Evolutionary conservation across 495 filamentous ascomycete species (phyloP).

Genomic region (Hypoxylon fuscum): DNA sequence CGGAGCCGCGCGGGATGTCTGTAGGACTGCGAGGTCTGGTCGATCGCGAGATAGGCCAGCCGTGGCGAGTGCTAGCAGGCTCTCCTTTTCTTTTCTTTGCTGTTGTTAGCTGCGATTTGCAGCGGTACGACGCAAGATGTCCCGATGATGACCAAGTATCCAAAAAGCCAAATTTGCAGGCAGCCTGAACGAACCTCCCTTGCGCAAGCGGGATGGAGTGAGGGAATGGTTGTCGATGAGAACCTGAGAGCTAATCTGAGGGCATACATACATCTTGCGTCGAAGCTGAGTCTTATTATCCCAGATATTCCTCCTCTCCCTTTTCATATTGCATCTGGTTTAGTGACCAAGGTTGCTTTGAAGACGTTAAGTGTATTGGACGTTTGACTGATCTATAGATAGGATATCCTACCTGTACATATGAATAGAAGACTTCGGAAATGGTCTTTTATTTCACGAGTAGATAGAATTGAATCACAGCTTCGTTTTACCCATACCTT

Average conservation of each 20-base stretch:
- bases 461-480: too few relatives aligned
- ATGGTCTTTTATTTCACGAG: too few relatives aligned
- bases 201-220: conserved; percentile 22
- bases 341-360: too few relatives aligned
- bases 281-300: not conserved
- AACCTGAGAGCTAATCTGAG: conserved; percentile 73
- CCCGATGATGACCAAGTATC: conserved; percentile 67
- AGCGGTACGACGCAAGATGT: conserved; percentile 40
- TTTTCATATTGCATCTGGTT: not conserved
- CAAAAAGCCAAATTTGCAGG: conserved; percentile 73
- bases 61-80: conserved; percentile 14
- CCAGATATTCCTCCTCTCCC: not conserved
- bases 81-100: conserved; percentile 26
- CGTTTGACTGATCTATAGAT: too few relatives aligned
- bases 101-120: conserved; percentile 22
- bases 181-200: conserved; percentile 48
- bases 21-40: conserved; percentile 17
- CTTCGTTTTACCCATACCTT: too few relatives aligned
- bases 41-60: conserved; percentile 7
- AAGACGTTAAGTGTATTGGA: too few relatives aligned
- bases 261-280: conserved; percentile 44
- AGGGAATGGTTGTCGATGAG: conserved; percentile 61
- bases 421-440: too few relatives aligned
- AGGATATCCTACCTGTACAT: too few relatives aligned
- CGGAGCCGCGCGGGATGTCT: conserved; percentile 52